Evolutionary conservation across 352 stramenopile genomes (phyloP), one percentile per base, ranked within the genome.

Genomic region (Phytophthora sp.): DNA sequence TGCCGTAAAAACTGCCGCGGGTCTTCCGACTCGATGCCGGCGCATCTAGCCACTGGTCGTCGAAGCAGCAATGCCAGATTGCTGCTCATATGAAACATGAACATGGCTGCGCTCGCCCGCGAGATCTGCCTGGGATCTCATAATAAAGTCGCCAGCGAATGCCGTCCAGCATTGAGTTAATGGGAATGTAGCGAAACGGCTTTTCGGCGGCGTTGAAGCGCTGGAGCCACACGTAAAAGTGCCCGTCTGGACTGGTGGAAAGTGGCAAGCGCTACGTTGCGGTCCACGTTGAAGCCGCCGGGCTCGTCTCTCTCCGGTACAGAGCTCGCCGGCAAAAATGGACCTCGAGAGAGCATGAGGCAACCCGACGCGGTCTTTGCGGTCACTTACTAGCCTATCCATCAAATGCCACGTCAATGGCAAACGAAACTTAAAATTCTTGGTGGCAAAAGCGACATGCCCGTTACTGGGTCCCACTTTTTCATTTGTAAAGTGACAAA

Each of bases 241-340:
- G 49, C 18, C 63, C 63, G 63, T 60, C 63, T 71, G 56, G 46
- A 47, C 54, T 57, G 54, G 61, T 47, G 57, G 61, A 71, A 69
- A 58, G 52, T 41, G 52, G 16, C 44, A 69, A 64, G 27, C 44
- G 61, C 54, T 50, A 59, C 54, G 49, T 69, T 65, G 54, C 29
- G 27, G 24, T n/a, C 20, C 15, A 69, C 61, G 61, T 69, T 69
- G 61, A 69, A 69, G 61, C 61, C 45, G 42, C 33, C 4, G 4
- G 54, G 54, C 61, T 63, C 45, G 53, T 69, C 45, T 69, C 31
- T 69, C 61, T 54, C 61, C 53, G 16, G 23, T 26, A 68, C 60
- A 63, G 63, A 63, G 61, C 61, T 50, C 36, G 31, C 27, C 13
- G 55, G 45, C 54, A 24, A 57, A n/a, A 49, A 49, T 62, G 57